Evolutionary conservation across 345 rosid species (phyloP).

Genomic region (Eucalyptus pauciflora): DNA sequence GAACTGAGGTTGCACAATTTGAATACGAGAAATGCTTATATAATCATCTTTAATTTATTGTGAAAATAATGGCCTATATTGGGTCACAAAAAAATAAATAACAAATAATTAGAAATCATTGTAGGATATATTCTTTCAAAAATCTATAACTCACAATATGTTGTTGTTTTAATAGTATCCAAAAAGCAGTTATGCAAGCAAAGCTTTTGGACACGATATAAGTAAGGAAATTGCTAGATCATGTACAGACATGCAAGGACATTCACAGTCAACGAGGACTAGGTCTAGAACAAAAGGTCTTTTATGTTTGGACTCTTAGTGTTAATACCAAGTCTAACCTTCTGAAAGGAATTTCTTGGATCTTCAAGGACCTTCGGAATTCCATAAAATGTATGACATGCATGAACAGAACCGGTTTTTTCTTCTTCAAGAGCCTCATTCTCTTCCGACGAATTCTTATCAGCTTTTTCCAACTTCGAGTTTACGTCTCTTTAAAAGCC

Average conservation of each 20-base stretch:
- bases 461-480: background rate
- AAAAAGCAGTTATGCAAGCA: too few species aligned
- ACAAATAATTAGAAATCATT: too few species aligned
- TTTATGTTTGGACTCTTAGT: background rate
- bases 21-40: too few species aligned
- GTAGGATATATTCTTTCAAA: too few species aligned
- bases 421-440: background rate
- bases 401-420: background rate
- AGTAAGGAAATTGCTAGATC: too few species aligned
- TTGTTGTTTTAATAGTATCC: too few species aligned
- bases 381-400: background rate
- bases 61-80: rapidly evolving
- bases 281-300: background rate
- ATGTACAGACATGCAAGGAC: too few species aligned
- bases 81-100: too few species aligned
- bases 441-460: background rate
- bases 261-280: too few species aligned
- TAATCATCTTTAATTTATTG: rapidly evolving
- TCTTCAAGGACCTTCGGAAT: background rate
- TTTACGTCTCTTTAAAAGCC: background rate
- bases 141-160: too few species aligned
- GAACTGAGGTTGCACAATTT: background rate
- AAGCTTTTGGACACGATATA: rapidly evolving
- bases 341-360: background rate
- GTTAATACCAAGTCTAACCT: background rate